These are phyloP conservation scores for Aureobasidium sp. DNA, from an alignment of 2,329 filamentous ascomycete species.

Conservation along the genomic window DNA sequence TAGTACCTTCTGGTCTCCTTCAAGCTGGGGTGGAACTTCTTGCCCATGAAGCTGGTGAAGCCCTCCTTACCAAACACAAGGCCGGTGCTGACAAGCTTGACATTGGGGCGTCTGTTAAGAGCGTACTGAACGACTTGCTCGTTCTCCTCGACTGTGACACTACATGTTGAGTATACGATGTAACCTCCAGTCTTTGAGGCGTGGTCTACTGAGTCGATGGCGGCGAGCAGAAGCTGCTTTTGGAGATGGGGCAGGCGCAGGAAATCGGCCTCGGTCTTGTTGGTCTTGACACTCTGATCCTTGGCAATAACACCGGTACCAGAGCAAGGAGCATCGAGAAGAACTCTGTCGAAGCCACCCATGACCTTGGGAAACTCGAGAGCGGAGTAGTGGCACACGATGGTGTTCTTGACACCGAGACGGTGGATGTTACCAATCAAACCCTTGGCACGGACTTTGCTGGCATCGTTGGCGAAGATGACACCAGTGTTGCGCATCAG, in stretches of 20 bases:
- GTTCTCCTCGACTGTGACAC: slow-evolving; percentile 88
- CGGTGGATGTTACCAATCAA: slow-evolving; percentile 97
- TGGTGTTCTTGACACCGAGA: slow-evolving; percentile 83
- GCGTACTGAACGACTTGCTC: slow-evolving; percentile 93
- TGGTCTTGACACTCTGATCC: slow-evolving; percentile 94
- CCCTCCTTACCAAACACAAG: slow-evolving; percentile 87
- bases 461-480: slow-evolving; percentile 94
- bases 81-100: slow-evolving; percentile 86
- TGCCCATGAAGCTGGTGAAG: slow-evolving; percentile 84
- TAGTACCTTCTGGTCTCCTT: slow-evolving; percentile 80
- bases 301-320: slow-evolving; percentile 97
- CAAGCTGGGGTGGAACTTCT: slow-evolving; percentile 81
- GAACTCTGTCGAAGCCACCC: slow-evolving; percentile 88
- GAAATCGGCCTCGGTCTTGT: slow-evolving; percentile 95
- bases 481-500: slow-evolving; percentile 96
- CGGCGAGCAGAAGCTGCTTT: slow-evolving; percentile 85
- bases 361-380: slow-evolving; percentile 90
- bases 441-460: slow-evolving; percentile 88
- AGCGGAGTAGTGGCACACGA: slow-evolving; percentile 93
- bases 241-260: slow-evolving; percentile 87
- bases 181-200: slow-evolving; percentile 87
- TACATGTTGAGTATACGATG: slow-evolving; percentile 94
- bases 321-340: slow-evolving; percentile 92
- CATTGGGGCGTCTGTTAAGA: slow-evolving; percentile 83
- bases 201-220: slow-evolving; percentile 93